phyloP scores from a whole-genome alignment of 441 rosid genomes.

The Bruguiera hainesii region DNA sequence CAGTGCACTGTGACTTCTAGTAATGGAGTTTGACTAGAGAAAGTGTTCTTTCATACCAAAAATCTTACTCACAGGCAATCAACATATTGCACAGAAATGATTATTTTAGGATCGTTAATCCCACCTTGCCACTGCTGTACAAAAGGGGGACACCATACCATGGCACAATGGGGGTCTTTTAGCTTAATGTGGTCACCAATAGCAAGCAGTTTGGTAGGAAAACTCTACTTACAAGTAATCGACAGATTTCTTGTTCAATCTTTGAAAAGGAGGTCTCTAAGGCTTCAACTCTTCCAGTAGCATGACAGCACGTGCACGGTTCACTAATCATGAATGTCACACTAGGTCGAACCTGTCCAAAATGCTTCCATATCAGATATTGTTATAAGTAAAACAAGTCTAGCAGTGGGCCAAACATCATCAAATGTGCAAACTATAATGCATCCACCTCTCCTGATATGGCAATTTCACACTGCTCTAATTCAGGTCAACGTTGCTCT shows the following conservation, averaged over 20 bases:
- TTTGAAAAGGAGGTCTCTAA: conserved; percentile 90
- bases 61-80: not conserved
- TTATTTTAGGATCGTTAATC: too few species aligned
- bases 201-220: too few species aligned
- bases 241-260: conserved; percentile 93
- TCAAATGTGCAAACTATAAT: not conserved
- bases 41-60: conserved; percentile 3
- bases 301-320: conserved; percentile 90
- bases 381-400: conserved; percentile 10
- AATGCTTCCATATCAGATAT: conserved; percentile 14
- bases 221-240: conserved; percentile 62
- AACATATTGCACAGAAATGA: too few species aligned
- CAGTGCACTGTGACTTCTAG: not conserved
- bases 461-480: not conserved
- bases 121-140: too few species aligned
- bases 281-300: conserved; percentile 97
- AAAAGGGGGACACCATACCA: too few species aligned
- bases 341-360: conserved; percentile 91
- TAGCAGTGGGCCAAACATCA: conserved; percentile 1
- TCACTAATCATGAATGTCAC: conserved; percentile 95
- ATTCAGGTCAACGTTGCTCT: not conserved
- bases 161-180: too few species aligned
- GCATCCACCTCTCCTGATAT: not conserved
- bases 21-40: not conserved
- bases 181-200: too few species aligned